Conservation (phyloP, 2,329 filamentous ascomycete species). For the Chaetomium sp. region DNA sequence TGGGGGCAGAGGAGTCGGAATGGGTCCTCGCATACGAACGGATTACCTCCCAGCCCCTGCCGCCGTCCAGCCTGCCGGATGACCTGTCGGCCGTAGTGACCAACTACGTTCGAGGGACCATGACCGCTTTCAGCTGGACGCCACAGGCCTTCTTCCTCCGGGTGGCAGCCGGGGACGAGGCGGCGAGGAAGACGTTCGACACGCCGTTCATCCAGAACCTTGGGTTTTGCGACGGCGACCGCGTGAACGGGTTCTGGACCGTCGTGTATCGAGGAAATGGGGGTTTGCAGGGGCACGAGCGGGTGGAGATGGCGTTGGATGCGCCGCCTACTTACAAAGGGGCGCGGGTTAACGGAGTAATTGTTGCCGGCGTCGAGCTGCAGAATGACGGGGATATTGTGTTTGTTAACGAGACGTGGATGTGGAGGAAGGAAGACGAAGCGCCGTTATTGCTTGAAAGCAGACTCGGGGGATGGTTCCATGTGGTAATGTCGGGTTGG, state of each 20-base stretch:
- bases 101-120: conserved; percentile 37
- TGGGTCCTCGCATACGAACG: conserved; percentile 40
- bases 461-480: conserved; percentile 38
- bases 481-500: conserved; percentile 27
- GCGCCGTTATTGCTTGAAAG: conserved; percentile 39
- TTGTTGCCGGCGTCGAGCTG: conserved; percentile 35
- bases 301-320: conserved; percentile 39
- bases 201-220: conserved; percentile 32
- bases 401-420: conserved; percentile 46
- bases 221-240: conserved; percentile 36
- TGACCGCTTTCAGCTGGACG: conserved; percentile 40
- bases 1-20: conserved; percentile 26
- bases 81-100: conserved; percentile 33
- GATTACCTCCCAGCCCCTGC: conserved; percentile 35
- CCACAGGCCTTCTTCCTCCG: conserved; percentile 41
- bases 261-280: conserved; percentile 35
- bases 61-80: conserved; percentile 2
- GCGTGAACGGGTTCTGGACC: conserved; percentile 40
- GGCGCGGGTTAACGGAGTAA: conserved; percentile 33
- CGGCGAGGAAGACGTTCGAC: conserved; percentile 35
- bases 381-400: conserved; percentile 28
- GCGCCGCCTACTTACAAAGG: conserved; percentile 35
- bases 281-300: conserved; percentile 25
- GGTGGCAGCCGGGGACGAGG: conserved; percentile 30
- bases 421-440: conserved; percentile 41